Conservation (phyloP, 140 eudicot species). For the Anethum foeniculum region DNA sequence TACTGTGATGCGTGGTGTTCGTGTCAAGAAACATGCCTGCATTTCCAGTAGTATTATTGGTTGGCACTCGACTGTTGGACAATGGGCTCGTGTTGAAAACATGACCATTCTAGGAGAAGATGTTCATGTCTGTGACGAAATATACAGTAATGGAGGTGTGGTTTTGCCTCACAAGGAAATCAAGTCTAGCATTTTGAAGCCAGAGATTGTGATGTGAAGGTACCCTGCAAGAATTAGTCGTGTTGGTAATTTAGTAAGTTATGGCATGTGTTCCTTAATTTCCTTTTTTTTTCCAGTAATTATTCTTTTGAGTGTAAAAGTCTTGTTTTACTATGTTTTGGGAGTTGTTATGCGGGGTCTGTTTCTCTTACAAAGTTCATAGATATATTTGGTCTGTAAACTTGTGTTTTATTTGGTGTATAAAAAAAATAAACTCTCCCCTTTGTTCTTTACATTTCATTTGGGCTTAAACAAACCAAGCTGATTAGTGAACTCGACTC, state of each 20-base stretch:
- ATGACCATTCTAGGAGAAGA: slow-evolving; percentile 96
- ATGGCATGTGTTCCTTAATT: slow-evolving; percentile 4
- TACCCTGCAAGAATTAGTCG: slow-evolving; percentile 8
- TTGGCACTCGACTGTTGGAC: slow-evolving; percentile 98
- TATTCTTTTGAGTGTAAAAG: slow-evolving; percentile 21
- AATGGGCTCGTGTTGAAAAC: slow-evolving; percentile 92
- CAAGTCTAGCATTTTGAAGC: slow-evolving; percentile 92
- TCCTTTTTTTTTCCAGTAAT: not conserved
- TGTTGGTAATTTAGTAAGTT: slow-evolving; percentile 19
- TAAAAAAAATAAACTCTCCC: slow-evolving; percentile 21
- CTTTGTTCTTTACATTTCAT: too few relatives aligned
- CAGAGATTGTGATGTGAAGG: slow-evolving; percentile 89
- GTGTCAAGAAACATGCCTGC: slow-evolving; percentile 80
- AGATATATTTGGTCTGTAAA: slow-evolving; percentile 8
- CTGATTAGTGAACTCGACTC: too few relatives aligned
- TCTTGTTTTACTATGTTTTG: slow-evolving; percentile 1
- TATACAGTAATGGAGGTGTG: slow-evolving; percentile 93
- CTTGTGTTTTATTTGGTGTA: slow-evolving; percentile 20
- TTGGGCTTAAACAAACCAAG: too few relatives aligned
- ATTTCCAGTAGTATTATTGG: slow-evolving; percentile 83
- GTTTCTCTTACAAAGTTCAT: not conserved
- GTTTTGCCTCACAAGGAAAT: slow-evolving; percentile 97
- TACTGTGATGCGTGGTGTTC: slow-evolving; percentile 92
- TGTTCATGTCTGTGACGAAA: slow-evolving; percentile 91
- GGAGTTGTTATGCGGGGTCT: slow-evolving; percentile 8